Base-by-base conservation (phyloP, 1,284 basidiomycete species). In the Melampsora larici-populina region DNA sequence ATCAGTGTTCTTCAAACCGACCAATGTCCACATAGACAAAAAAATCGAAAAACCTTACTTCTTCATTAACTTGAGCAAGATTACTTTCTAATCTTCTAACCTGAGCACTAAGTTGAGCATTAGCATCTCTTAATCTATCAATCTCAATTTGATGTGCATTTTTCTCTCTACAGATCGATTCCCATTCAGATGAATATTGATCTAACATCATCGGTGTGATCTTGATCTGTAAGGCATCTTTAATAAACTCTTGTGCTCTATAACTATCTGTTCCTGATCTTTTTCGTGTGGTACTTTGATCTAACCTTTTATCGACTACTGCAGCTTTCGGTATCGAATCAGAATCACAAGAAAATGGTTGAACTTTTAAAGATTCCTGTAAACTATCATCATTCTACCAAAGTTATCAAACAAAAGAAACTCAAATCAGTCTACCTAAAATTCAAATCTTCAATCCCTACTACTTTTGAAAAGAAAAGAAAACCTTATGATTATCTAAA, bases 81-180 rank as follows among this genome's bases (percentile, higher is more conserved):
- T 87, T 91, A 2, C 85, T 83, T 84, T 97, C 93, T 5, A 97
- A 87, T 46, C 86, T 88, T 84, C 93, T 92, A 89, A 96, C 90
- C 85, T 94, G 93, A 8, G 86, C 85, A 15, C 88, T 87, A n/a
- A 97, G 85, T 76, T 87, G 86, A 21, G 92, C 87, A 84, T 97
- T 97, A 62, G 87, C 89, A 79, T 88, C 90, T 79, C 92, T 87
- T 36, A 97, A 86, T 58, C 87, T 86, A 81, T 96, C 94, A 83
- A 94, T 87, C 83, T 95, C 92, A 31, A 88, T 84, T 0, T 90
- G 88, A 84, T 94, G 92, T 31, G 89, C 90, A 79, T 93, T 91
- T 78, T 90, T 89, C 81, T 88, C 85, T 15, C 86, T 85, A 31
- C 88, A 85, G 62, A 88, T 84, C 71, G 94, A 92, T 79, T 92